Conservation (phyloP, 768 basidiomycete species). For the Cyclocybe aegerita region DNA sequence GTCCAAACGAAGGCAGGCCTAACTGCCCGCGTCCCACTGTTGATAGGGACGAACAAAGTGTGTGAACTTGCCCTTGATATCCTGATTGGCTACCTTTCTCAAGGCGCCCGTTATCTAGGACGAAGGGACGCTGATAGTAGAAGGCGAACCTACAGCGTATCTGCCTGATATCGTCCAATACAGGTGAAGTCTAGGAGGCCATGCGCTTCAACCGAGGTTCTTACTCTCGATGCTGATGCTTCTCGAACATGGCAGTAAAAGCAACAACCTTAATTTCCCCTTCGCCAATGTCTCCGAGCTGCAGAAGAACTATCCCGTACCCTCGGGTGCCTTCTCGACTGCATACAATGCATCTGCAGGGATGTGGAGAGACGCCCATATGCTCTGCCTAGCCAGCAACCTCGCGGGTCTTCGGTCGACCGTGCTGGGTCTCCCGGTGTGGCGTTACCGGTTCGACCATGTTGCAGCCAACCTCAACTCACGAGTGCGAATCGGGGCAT, state of each 20-base stretch:
- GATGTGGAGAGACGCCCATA: conserved; percentile 35
- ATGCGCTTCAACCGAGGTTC: neutral
- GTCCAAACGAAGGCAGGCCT: conserved; percentile 27
- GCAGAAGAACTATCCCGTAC: conserved; percentile 25
- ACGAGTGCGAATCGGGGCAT: conserved; percentile 27
- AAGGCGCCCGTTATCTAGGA: conserved; percentile 15
- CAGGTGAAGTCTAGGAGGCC: conserved; percentile 11
- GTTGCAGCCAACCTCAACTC: conserved; percentile 32
- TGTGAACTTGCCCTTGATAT: neutral
- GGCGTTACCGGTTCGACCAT: conserved; percentile 32
- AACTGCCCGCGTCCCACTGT: conserved; percentile 27
- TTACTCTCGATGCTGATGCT: neutral
- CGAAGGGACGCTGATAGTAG: conserved; percentile 32
- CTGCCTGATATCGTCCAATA: conserved; percentile 27
- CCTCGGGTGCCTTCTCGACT: conserved; percentile 25
- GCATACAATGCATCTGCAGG: conserved; percentile 32
- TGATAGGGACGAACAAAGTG: conserved; percentile 32
- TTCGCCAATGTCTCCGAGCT: conserved; percentile 22
- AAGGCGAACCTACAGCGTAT: conserved; percentile 33
- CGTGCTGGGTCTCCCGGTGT: conserved; percentile 21
- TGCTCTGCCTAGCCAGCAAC: conserved; percentile 32
- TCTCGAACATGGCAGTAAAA: conserved; percentile 15
- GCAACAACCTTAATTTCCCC: conserved; percentile 34
- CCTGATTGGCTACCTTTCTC: neutral
- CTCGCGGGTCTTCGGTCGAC: conserved; percentile 23